phyloP scores from a whole-genome alignment of 2,329 filamentous ascomycete species.

The Plenodomus tracheiphilus region DNA sequence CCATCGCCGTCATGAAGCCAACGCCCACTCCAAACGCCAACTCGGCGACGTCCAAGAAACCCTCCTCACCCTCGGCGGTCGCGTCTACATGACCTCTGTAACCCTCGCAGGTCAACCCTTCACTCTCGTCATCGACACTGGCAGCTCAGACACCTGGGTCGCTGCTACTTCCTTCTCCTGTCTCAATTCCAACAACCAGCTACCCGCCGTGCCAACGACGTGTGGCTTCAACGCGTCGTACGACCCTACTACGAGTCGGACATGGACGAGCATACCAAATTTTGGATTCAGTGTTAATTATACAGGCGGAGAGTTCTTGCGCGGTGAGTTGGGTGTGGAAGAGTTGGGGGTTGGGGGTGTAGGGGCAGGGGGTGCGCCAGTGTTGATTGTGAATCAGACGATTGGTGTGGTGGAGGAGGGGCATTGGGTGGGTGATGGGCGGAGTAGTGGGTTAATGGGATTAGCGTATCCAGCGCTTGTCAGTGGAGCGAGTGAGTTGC shows the following conservation, averaged over 20 bases:
- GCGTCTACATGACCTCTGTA: slow-evolving; percentile 37
- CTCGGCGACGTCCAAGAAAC: slow-evolving; percentile 16
- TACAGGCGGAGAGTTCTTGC: slow-evolving; percentile 28
- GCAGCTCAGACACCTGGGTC: slow-evolving; percentile 33
- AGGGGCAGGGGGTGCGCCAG: slow-evolving; percentile 8
- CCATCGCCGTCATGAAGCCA: slow-evolving; percentile 6
- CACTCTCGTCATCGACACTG: slow-evolving; percentile 33
- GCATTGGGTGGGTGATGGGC: slow-evolving; percentile 32
- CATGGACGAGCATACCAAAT: background rate
- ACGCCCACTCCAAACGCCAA: slow-evolving; percentile 4
- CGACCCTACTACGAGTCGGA: slow-evolving; percentile 1
- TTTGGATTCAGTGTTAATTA: slow-evolving; percentile 18
- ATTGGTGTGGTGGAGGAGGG: slow-evolving; percentile 34
- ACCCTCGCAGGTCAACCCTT: slow-evolving; percentile 19
- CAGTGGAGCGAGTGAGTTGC: slow-evolving; percentile 11
- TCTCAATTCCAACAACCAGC: background rate
- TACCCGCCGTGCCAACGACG: background rate
- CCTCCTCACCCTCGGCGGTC: slow-evolving; percentile 28
- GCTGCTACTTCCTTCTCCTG: slow-evolving; percentile 21
- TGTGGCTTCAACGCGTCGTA: slow-evolving; percentile 23
- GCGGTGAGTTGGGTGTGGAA: slow-evolving; percentile 25
- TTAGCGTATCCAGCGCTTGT: slow-evolving; percentile 28
- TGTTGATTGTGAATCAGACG: slow-evolving; percentile 22
- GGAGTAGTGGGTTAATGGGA: slow-evolving; percentile 35
- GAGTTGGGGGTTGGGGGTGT: slow-evolving; percentile 21